Base-by-base conservation (phyloP, 2,329 filamentous ascomycete genomes). In the Chrysoporthe cubensis region DNA sequence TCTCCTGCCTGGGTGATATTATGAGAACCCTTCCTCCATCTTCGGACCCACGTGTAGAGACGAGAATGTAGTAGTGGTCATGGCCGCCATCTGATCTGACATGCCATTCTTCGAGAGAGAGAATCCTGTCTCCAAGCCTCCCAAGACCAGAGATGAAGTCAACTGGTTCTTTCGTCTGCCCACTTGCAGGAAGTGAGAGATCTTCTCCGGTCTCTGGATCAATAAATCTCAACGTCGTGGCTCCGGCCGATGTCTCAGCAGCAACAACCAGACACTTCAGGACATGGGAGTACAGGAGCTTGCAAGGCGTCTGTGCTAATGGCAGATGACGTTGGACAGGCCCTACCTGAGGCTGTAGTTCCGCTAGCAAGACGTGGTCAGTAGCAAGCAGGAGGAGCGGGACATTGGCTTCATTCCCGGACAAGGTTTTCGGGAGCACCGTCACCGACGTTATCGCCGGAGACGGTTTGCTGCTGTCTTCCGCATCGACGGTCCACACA, bases 101-200 rank as follows among this genome's bases (percentile, higher is more conserved):
- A 5, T 81, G 76, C 91, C 91, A 94, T 69, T 92, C 88, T 1
- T 84, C 76, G 8, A 94, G 76, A 1, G 86, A 83, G 56, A 87
- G 81, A 1, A 94, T 85, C 50, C 82, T 83, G 70, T 91, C 88
- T 0, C 85, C 85, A 0, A 77, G 71, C 57, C 85, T 82, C 1
- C 86, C 86, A 18, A 93, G 79, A 3, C 85, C 84, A 18, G 81
- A 83, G 42, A 90, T 84, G 66, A 84, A 86, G 1, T 83, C 78
- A 0, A 82, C 76, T 0, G 78, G 74, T 4, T 79, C 62, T 61
- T 32, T 66, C 13, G 76, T 18, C 78, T 79, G 2, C 79, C 77
- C 52, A 78, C 83, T 66, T 3, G 52, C n/a, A 26, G 66, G 60
- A 14, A 50, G 9, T 0, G 86, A 87, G 1, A 90, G 73, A 66